Percentiles rank a stretch among this genome's conserved stretches.
These are phyloP conservation scores for Syzygium aqueum DNA, from an alignment of 345 rosid genomes.

Conservation along the genomic window DNA sequence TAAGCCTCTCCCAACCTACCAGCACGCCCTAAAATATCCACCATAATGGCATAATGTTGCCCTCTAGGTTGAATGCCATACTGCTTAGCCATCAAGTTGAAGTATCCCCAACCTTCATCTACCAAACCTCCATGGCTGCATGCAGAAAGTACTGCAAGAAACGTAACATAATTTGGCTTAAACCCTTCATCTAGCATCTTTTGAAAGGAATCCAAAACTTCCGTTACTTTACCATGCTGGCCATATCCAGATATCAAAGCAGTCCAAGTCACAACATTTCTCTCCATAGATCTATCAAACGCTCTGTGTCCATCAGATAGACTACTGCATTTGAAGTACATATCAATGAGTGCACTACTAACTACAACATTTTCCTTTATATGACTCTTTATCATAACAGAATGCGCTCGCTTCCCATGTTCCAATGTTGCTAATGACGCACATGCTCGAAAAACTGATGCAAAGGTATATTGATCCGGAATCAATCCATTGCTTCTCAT, in stretches of 20 bases:
- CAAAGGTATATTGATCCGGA: constrained; percentile 62
- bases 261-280: constrained; percentile 64
- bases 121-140: constrained; percentile 72
- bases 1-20: constrained; percentile 62
- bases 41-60: constrained; percentile 63
- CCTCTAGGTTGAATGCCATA: constrained; percentile 52
- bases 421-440: constrained; percentile 50
- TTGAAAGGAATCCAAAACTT: constrained; percentile 52
- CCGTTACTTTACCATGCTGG: constrained; percentile 47
- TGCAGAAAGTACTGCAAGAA: constrained; percentile 61
- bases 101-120: constrained; percentile 40
- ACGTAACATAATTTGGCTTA: constrained; percentile 55
- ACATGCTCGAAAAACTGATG: constrained; percentile 62
- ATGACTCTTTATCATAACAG: constrained; percentile 37
- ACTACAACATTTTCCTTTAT: constrained; percentile 43
- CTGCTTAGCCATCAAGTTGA: constrained; percentile 42
- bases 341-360: constrained; percentile 56
- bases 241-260: constrained; percentile 64
- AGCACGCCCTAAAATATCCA: constrained; percentile 60
- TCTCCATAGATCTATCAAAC: constrained; percentile 25
- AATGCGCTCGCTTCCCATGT: constrained; percentile 54
- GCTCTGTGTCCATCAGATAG: constrained; percentile 34
- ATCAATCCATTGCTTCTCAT: constrained; percentile 35
- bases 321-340: constrained; percentile 73
- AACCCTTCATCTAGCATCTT: constrained; percentile 51